Evolutionary conservation across 805 yeast genomes (phyloP).

Genomic region (Monosporozyma siamensis): DNA sequence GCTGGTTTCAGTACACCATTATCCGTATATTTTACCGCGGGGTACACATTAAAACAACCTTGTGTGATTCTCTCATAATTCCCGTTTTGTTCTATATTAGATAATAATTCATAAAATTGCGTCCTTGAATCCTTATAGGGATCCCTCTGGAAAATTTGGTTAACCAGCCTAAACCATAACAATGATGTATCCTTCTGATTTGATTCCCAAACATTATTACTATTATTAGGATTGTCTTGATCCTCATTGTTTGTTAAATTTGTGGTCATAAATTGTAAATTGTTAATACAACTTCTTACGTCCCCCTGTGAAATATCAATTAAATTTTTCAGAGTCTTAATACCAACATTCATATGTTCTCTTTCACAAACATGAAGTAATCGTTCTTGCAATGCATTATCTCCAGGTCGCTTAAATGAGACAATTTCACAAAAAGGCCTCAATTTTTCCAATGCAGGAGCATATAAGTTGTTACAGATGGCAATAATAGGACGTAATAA

Average conservation of each 20-base stretch:
- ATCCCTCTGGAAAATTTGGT: conserved; percentile 48
- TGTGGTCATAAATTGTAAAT: conserved; percentile 54
- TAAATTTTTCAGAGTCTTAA: conserved; percentile 50
- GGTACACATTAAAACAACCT: conserved; percentile 64
- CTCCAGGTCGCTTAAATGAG: conserved; percentile 50
- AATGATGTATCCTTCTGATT: conserved; percentile 49
- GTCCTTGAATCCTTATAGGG: conserved; percentile 37
- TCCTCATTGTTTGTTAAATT: conserved; percentile 7
- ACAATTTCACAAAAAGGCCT: conserved; percentile 68
- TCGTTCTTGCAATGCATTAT: conserved; percentile 37
- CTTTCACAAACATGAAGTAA: conserved; percentile 42
- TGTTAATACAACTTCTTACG: conserved; percentile 74
- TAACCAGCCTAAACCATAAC: conserved; percentile 61
- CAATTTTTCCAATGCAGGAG: conserved; percentile 63
- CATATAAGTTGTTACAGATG: conserved; percentile 80
- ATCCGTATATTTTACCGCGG: conserved; percentile 55
- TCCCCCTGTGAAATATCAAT: conserved; percentile 72
- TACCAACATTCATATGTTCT: conserved; percentile 44
- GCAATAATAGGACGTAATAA: conserved; percentile 82
- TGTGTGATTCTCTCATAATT: conserved; percentile 55
- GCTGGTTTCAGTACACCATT: conserved; percentile 51
- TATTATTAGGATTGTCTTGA: background rate
- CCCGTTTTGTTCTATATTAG: conserved; percentile 38
- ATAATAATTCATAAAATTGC: conserved; percentile 40
- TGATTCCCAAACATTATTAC: conserved; percentile 13